Base-by-base conservation (phyloP, 1,284 basidiomycete genomes). In the Trametes pubescens region DNA sequence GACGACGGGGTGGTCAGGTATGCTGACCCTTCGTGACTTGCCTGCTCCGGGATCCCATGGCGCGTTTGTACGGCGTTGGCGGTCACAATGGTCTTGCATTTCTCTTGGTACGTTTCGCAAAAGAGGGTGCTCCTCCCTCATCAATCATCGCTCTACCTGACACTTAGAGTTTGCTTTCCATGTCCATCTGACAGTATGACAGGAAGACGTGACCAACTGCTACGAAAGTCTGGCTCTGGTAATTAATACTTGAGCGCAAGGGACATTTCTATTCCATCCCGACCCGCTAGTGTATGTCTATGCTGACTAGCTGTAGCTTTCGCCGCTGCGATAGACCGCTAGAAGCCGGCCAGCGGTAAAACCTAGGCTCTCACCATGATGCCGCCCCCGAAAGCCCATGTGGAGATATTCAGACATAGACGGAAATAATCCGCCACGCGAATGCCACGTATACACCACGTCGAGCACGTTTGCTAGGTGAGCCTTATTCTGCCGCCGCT, bases 41-140 rank as follows among this genome's bases (percentile, higher is more conserved):
- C 18, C 35, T 35, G 49, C 49, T 51, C 29, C 29, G 29, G 49
- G 29, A n/a, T 18, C 22, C 29, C 5, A 32, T 32, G 26, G 3
- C 4, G 49, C n/a, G 34, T 18, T 9, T 34, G 32, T 51, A 51
- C 48, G 48, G 34, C 13, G 48, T 32, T 16, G 49, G 34, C 34
- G 29, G 49, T 51, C 49, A 51, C 29, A 32, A 32, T 32, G n/a
- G 29, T 32, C 9, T 8, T 1, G 49, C 49, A 34, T 51, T 51
- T 21, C 49, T 51, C 49, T 51, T 51, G 49, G 49, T 51, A 34
- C 49, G 49, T 32, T 13, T 51, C 32, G 16, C 3, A 32, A 35
- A 34, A 32, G 29, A n/a, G 29, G 34, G 32, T 21, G 47, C 24
- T 35, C 32, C 18, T 51, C 8, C 49, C 16, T 7, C 21, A 48